phyloP scores from a whole-genome alignment of 805 yeast species.

The Candida easanensis region DNA sequence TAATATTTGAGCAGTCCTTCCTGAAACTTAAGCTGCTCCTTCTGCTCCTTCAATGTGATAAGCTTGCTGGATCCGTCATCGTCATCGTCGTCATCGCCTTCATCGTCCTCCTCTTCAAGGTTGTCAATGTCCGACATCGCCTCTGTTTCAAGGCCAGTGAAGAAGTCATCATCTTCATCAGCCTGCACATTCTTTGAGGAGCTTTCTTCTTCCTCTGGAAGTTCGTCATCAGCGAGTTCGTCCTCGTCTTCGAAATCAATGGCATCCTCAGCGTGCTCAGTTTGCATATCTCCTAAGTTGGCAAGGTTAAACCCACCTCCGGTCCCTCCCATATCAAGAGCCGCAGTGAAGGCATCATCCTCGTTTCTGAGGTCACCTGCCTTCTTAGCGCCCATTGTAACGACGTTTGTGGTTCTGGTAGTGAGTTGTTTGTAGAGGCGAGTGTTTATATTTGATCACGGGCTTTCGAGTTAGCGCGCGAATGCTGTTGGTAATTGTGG shows the following conservation, averaged over 20 bases:
- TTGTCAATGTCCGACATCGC: slow-evolving; percentile 21
- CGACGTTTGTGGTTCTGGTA: not conserved
- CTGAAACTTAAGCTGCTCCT: slow-evolving; percentile 18
- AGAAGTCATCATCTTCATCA: slow-evolving; percentile 35
- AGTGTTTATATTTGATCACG: too few relatives aligned
- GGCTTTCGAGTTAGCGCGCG: too few relatives aligned
- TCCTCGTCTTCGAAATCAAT: slow-evolving; percentile 93
- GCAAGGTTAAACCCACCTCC: slow-evolving; percentile 18
- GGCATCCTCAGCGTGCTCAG: slow-evolving; percentile 86
- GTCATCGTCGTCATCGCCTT: slow-evolving; percentile 9
- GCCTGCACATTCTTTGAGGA: not conserved
- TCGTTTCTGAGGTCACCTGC: slow-evolving; percentile 31
- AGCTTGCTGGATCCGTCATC: not conserved
- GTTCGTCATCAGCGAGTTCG: slow-evolving; percentile 88
- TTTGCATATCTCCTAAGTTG: slow-evolving; percentile 27
- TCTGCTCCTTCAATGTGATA: slow-evolving; percentile 7
- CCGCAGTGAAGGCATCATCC: slow-evolving; percentile 37
- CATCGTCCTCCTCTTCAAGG: not conserved
- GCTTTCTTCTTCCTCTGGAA: slow-evolving; percentile 32
- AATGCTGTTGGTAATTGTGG: too few relatives aligned
- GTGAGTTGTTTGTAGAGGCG: too few relatives aligned
- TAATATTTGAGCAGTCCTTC: slow-evolving; percentile 41
- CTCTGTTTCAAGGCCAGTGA: slow-evolving; percentile 37
- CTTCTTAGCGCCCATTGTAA: slow-evolving; percentile 4
- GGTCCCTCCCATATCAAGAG: slow-evolving; percentile 35